phyloP scores from a whole-genome alignment of 2,329 filamentous ascomycete genomes.

The Podosphaera xanthii region DNA sequence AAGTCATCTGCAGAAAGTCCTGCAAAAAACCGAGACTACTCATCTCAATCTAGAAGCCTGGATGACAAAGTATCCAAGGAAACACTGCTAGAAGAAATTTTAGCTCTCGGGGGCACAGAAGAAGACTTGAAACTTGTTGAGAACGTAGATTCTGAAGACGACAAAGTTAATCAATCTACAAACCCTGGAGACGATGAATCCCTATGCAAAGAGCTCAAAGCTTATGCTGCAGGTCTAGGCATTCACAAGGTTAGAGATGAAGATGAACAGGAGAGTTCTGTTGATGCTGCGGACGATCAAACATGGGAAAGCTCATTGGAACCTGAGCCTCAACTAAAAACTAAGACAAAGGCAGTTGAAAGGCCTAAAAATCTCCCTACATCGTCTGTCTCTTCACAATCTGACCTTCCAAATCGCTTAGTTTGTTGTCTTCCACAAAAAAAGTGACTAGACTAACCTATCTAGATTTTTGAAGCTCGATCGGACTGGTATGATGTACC shows the following conservation, averaged over 20 bases:
- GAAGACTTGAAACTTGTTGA: conserved; percentile 38
- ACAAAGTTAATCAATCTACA: conserved; percentile 5
- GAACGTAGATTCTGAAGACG: conserved; percentile 27
- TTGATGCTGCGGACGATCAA: conserved; percentile 16
- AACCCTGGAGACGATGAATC: conserved; percentile 20
- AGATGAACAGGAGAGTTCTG: conserved; percentile 16
- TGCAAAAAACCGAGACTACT: conserved; percentile 7
- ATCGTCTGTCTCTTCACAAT: background rate
- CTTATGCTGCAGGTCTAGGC: conserved; percentile 27
- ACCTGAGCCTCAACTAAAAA: too few species aligned
- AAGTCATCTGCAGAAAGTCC: conserved; percentile 5
- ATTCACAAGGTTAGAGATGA: conserved; percentile 21
- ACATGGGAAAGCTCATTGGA: conserved; percentile 12
- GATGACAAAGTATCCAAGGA: conserved; percentile 11
- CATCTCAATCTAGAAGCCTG: background rate
- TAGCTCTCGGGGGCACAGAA: conserved; percentile 40
- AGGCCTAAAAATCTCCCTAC: background rate
- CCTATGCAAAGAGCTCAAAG: conserved; percentile 27
- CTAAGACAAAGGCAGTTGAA: background rate
- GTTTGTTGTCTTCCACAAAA: conserved; percentile 10
- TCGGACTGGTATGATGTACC: conserved; percentile 44
- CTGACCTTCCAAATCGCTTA: conserved; percentile 13
- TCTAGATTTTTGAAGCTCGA: conserved; percentile 33
- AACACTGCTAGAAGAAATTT: conserved; percentile 36
- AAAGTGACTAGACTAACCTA: background rate